Evolutionary conservation across 139 green algal genomes (phyloP).

Genomic region (Chlorella vulgaris): DNA sequence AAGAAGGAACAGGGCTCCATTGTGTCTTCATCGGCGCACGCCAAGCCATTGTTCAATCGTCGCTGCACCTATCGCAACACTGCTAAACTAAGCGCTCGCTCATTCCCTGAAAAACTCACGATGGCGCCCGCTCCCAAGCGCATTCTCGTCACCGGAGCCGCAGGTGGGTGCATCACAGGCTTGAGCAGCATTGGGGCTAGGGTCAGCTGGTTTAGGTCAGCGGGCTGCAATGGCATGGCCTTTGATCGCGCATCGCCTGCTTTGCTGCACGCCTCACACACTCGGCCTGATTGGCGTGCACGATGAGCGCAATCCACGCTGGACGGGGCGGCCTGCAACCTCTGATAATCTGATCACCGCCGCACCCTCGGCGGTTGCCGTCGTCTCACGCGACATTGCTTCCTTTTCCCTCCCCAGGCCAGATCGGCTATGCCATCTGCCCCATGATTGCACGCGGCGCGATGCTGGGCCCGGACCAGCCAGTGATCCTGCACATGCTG

Average conservation of each 20-base stretch:
- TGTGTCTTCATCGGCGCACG: no score
- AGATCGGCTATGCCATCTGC: conserved; percentile 92
- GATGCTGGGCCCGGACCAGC: conserved; percentile 86
- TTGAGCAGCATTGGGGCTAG: neutral
- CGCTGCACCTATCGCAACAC: no score
- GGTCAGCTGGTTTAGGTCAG: neutral
- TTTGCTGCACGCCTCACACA: no score
- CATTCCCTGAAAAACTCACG: no score
- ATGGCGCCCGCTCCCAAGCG: conserved; percentile 28
- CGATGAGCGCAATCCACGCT: no score
- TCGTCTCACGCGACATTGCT: neutral
- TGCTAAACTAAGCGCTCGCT: no score
- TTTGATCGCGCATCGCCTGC: no score
- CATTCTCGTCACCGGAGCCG: conserved; percentile 70
- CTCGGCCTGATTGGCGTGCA: no score
- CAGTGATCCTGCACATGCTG: conserved; percentile 91
- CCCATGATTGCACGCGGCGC: conserved; percentile 81
- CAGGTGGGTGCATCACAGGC: conserved; percentile 37
- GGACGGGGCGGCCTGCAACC: neutral
- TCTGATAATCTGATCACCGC: neutral
- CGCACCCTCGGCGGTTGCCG: neutral
- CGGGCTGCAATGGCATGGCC: neutral
- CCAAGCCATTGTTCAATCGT: no score
- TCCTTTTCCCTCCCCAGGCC: conserved; percentile 58
- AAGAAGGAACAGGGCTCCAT: no score